Evolutionary conservation across 441 rosid species (phyloP).

Genomic region (Corymbia calophylla): DNA sequence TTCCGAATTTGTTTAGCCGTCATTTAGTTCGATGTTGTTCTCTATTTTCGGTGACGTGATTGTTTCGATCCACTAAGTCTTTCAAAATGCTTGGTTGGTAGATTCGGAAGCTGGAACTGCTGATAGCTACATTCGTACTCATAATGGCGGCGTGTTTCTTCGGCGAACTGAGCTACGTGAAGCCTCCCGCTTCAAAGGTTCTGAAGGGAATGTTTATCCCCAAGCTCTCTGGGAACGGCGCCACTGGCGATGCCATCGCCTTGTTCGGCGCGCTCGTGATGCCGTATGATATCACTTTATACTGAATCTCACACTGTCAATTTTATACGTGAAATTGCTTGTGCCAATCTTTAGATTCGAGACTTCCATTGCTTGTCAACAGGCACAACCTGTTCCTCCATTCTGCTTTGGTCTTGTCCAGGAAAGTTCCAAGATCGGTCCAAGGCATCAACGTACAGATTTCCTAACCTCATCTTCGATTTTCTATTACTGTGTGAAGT

Average conservation of each 20-base stretch:
- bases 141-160: constrained; percentile 70
- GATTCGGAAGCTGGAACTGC: constrained; percentile 61
- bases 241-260: constrained; percentile 62
- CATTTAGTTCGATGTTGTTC: neutral
- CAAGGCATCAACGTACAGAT: neutral
- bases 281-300: constrained; percentile 35
- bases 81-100: neutral
- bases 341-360: neutral
- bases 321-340: neutral
- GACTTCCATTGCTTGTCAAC: neutral
- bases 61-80: neutral
- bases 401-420: neutral
- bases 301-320: neutral
- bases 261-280: constrained; percentile 66
- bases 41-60: neutral
- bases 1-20: neutral
- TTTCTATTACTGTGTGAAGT: neutral
- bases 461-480: neutral
- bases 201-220: constrained; percentile 60
- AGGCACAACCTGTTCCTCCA: constrained; percentile 56
- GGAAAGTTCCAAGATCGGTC: neutral
- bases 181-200: constrained; percentile 40
- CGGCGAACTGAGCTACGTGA: constrained; percentile 52
- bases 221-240: constrained; percentile 41
- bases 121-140: constrained; percentile 45